Percentiles rank a stretch among this genome's conserved stretches.
These are phyloP conservation scores for Babesia bovis DNA, from an alignment of 169 alveolate species.

Conservation along the genomic window DNA sequence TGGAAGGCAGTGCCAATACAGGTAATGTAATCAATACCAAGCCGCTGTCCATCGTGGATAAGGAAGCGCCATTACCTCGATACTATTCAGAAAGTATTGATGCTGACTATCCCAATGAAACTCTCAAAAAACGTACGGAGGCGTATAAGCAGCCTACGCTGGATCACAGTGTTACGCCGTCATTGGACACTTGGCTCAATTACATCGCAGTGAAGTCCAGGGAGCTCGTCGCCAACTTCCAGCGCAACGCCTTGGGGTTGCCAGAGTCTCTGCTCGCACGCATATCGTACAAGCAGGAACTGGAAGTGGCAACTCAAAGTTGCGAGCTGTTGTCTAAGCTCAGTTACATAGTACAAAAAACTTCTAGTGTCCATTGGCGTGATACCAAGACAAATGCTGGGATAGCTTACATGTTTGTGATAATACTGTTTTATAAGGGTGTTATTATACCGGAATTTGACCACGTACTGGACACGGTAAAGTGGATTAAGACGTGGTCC, in stretches of 20 bases:
- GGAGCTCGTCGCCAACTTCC: slow-evolving; percentile 15
- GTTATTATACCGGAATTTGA: slow-evolving; percentile 15
- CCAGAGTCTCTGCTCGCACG: slow-evolving; percentile 33
- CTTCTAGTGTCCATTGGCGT: slow-evolving; percentile 16
- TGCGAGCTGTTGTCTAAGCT: slow-evolving; percentile 25
- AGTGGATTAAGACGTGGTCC: slow-evolving; percentile 50
- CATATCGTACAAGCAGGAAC: slow-evolving; percentile 5
- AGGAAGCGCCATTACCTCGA: background rate
- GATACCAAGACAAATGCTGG: background rate
- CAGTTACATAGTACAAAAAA: slow-evolving; percentile 1
- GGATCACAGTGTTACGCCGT: slow-evolving; percentile 12
- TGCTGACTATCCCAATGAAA: background rate
- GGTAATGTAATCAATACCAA: background rate
- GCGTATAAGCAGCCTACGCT: slow-evolving; percentile 4
- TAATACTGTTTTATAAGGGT: slow-evolving; percentile 20
- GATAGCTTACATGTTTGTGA: slow-evolving; percentile 14
- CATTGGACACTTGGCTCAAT: slow-evolving; percentile 23
- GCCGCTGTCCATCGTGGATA: slow-evolving; percentile 6
- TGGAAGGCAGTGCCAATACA: background rate
- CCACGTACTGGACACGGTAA: slow-evolving; percentile 16
- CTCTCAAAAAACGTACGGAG: background rate
- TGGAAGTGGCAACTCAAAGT: slow-evolving; percentile 11
- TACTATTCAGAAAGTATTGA: background rate
- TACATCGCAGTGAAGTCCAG: slow-evolving; percentile 20
- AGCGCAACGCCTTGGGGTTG: background rate